Conservation (phyloP, 306 rosid genomes). For the Purshia tridentata region DNA sequence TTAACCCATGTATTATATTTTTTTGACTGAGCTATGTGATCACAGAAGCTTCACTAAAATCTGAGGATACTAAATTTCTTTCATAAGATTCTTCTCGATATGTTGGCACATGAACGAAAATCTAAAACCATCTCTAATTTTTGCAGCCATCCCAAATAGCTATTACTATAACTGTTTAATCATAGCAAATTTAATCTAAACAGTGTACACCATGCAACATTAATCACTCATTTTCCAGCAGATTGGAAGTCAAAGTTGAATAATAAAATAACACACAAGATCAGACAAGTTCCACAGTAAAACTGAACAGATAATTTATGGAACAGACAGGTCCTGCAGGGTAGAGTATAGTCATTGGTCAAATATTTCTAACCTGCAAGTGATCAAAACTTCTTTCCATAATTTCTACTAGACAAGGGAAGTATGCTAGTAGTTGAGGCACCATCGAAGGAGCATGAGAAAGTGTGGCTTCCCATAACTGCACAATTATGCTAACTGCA, state of each 20-base stretch:
- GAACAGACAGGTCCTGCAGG: not conserved
- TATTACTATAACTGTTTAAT: not conserved
- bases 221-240: not conserved
- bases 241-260: not conserved
- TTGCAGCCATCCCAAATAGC: not conserved
- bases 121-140: not conserved
- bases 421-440: slow-evolving; percentile 71
- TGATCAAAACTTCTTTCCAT: slow-evolving; percentile 92
- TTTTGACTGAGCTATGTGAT: too few relatives aligned
- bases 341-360: slow-evolving; percentile 18
- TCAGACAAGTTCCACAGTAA: slow-evolving; percentile 11
- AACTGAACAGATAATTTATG: not conserved
- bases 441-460: slow-evolving; percentile 93
- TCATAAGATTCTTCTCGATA: not conserved
- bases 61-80: too few relatives aligned
- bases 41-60: too few relatives aligned
- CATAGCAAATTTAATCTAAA: not conserved
- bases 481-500: slow-evolving; percentile 35
- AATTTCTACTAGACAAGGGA: slow-evolving; percentile 76
- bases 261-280: not conserved
- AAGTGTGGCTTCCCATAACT: slow-evolving; percentile 98
- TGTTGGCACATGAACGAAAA: not conserved
- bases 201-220: not conserved
- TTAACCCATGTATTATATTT: too few relatives aligned
- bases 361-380: slow-evolving; percentile 66